Evolutionary conservation across 2,329 filamentous ascomycete genomes (phyloP), one percentile per base, ranked within the genome.

Genomic region (Mycocentrospora acerina): DNA sequence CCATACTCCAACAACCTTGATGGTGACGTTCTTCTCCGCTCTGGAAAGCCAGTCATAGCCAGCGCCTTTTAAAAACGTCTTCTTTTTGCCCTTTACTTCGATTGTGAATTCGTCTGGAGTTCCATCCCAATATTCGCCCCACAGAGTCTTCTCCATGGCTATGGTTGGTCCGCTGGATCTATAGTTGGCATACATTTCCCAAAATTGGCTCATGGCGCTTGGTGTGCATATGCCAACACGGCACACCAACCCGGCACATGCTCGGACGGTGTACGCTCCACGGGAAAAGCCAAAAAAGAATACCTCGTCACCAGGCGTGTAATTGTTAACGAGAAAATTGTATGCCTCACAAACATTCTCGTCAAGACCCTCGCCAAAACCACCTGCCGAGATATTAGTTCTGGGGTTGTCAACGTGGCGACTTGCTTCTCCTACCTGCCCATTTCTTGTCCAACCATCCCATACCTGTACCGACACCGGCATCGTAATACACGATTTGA

Each of bases 331-430:
- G 5, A 75, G 48, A 77, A 82, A 84, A 4, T 75, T 71, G 54
- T 85, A 85, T 2, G 79, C 77, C 57, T 83, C 80, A 10, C 79
- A 75, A 36, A 85, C 74, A 40, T 84, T 66, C 42, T 65, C 65
- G 9, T 52, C 53, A 5, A 71, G 46, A 2, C 68, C 67, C 7
- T 34, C 38, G 5, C 55, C 56, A 11, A 45, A 48, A n/a, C 33
- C 46, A n/a, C 56, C 56, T 36, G 14, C 19, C 26, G 26, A 44
- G 11, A 16, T 2, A 12, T 36, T n/a, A 15, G 16, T 14, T n/a
- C 14, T 28, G 12, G 7, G 12, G 14, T 12, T 28, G 12, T 28
- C 26, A 11, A 5, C 12, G 12, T 28, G 6, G 12, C 12, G 12
- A 4, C 11, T 11, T 28, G 12, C 14, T 6, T 5, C 5, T 12